Evolutionary conservation across 108 stramenopile species (phyloP).

Genomic region (Cyclotella cryptica): DNA sequence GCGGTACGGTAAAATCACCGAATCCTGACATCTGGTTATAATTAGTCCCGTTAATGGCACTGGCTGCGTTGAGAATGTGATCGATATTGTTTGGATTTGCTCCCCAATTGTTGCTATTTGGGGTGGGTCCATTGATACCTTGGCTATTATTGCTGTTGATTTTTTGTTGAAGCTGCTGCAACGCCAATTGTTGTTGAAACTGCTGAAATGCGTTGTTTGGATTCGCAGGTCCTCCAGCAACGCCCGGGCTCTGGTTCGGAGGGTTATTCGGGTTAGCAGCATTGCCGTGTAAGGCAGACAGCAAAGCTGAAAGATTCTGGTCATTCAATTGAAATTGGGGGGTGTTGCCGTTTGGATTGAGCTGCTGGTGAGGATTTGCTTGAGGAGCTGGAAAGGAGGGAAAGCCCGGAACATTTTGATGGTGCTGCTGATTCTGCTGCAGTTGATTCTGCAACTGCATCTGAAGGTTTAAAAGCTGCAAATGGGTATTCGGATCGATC

Average conservation of each 20-base stretch:
- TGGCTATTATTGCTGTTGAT: slow-evolving; percentile 15
- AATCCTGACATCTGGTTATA: background rate
- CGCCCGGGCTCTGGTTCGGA: background rate
- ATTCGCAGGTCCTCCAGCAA: background rate
- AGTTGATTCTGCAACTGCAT: slow-evolving; percentile 2
- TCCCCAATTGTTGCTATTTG: slow-evolving; percentile 2
- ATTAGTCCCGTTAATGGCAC: background rate
- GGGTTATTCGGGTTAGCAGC: background rate
- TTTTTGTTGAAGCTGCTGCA: slow-evolving; percentile 23
- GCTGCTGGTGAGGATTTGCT: background rate
- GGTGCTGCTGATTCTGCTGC: background rate
- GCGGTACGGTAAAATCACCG: background rate
- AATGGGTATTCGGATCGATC: background rate
- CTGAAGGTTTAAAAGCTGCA: background rate
- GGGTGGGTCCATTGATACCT: background rate
- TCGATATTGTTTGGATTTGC: background rate
- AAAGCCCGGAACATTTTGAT: background rate
- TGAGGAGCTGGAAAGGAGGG: background rate
- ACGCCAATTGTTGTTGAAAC: slow-evolving; percentile 20
- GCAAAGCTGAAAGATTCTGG: slow-evolving; percentile 9
- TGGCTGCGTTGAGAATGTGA: background rate
- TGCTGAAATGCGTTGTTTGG: slow-evolving; percentile 5
- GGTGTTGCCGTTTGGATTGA: background rate
- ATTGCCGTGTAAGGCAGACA: slow-evolving; percentile 5
- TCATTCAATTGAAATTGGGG: slow-evolving; percentile 1